Evolutionary conservation across 2,329 filamentous ascomycete species (phyloP).

Genomic region (Aspergillus viridinutans): DNA sequence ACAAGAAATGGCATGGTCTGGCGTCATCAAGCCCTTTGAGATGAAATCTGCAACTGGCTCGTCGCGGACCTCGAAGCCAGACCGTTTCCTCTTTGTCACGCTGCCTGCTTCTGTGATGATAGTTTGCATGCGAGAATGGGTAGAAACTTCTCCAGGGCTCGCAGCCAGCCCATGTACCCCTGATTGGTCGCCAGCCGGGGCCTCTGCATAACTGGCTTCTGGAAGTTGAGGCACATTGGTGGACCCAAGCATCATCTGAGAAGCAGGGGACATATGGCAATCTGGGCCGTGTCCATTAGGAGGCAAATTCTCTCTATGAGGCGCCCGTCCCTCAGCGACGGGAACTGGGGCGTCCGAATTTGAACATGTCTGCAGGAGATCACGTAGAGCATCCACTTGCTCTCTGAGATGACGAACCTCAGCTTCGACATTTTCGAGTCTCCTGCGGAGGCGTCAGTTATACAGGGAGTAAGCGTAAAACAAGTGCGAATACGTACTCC

Average conservation of each 20-base stretch:
- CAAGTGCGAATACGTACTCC: slow-evolving; percentile 17
- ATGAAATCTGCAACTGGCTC: slow-evolving; percentile 34
- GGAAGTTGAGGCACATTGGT: background rate
- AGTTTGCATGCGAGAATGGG: background rate
- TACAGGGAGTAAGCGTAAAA: background rate
- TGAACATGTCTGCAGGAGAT: slow-evolving; percentile 12
- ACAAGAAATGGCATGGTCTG: slow-evolving; percentile 29
- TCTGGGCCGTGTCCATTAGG: background rate
- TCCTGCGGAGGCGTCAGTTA: slow-evolving; percentile 13
- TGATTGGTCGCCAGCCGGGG: background rate
- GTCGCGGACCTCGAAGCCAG: slow-evolving; percentile 31
- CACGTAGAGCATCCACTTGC: slow-evolving; percentile 25
- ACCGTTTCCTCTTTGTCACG: slow-evolving; percentile 24
- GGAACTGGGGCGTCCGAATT: slow-evolving; percentile 1
- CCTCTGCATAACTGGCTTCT: background rate
- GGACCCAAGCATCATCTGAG: background rate
- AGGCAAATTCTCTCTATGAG: background rate
- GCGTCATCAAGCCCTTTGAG: slow-evolving; percentile 30
- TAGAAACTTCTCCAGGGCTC: background rate
- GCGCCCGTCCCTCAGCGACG: slow-evolving; percentile 1
- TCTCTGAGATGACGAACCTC: slow-evolving; percentile 27
- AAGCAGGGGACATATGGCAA: background rate
- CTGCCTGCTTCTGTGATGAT: slow-evolving; percentile 4
- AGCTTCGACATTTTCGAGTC: slow-evolving; percentile 30
- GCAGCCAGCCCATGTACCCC: background rate